Evolutionary conservation across 306 rosid species (phyloP).

Genomic region (Begonia masoniana): DNA sequence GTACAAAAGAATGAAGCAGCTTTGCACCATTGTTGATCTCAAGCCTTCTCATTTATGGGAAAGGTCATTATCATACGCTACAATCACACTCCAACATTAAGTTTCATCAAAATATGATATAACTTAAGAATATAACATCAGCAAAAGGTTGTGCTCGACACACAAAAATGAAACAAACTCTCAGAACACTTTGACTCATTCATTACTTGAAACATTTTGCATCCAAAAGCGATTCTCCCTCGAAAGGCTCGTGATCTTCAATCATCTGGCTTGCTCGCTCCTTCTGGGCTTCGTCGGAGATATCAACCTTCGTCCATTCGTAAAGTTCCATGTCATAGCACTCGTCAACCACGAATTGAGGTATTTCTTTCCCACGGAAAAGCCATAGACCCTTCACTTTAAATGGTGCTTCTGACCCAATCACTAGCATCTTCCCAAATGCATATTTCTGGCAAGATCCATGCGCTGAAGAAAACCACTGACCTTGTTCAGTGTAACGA

Average conservation of each 20-base stretch:
- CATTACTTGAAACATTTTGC: slow-evolving; percentile 80
- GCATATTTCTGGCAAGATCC: slow-evolving; percentile 89
- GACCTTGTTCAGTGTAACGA: slow-evolving; percentile 73
- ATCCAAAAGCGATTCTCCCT: slow-evolving; percentile 66
- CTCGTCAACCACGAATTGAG: slow-evolving; percentile 58
- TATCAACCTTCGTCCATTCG: slow-evolving; percentile 72
- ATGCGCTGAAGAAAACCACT: slow-evolving; percentile 82
- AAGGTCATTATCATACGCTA: too few relatives aligned
- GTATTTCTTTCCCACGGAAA: slow-evolving; percentile 75
- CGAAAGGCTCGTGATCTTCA: slow-evolving; percentile 73
- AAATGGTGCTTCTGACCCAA: slow-evolving; percentile 61
- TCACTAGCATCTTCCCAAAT: slow-evolving; percentile 82
- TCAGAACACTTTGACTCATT: too few relatives aligned
- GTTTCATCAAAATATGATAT: too few relatives aligned
- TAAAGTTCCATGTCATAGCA: slow-evolving; percentile 93
- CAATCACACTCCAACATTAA: too few relatives aligned
- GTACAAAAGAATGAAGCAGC: too few relatives aligned
- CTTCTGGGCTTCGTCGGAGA: slow-evolving; percentile 59
- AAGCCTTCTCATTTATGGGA: too few relatives aligned
- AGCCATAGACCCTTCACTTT: slow-evolving; percentile 93
- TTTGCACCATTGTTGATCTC: too few relatives aligned
- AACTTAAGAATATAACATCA: too few relatives aligned
- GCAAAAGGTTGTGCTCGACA: too few relatives aligned
- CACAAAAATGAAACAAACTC: too few relatives aligned
- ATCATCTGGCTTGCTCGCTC: slow-evolving; percentile 77